Conservation (phyloP, 352 stramenopile genomes). For the Pythium scleroteichum region DNA sequence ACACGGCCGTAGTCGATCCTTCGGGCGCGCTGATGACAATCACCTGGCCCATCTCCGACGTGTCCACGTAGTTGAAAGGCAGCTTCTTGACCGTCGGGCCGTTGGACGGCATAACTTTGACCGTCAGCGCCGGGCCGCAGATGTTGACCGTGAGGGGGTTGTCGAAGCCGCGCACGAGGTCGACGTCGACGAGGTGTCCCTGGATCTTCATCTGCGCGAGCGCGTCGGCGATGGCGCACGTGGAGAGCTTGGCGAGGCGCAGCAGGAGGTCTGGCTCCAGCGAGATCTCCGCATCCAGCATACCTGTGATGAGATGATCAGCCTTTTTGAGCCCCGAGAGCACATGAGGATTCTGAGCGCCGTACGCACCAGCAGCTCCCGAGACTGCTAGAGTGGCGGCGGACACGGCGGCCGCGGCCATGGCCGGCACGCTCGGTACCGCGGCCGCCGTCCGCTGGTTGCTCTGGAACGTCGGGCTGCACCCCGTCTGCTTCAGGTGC, state of each 20-base stretch:
- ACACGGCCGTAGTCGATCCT: slow-evolving; percentile 56
- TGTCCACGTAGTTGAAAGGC: slow-evolving; percentile 82
- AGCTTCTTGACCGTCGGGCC: slow-evolving; percentile 60
- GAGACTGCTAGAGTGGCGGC: slow-evolving; percentile 34
- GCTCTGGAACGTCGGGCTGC: slow-evolving; percentile 73
- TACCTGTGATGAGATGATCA: slow-evolving; percentile 60
- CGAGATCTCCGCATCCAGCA: slow-evolving; percentile 66
- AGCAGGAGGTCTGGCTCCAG: slow-evolving; percentile 66
- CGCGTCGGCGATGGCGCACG: slow-evolving; percentile 78
- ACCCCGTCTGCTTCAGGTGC: slow-evolving; percentile 73
- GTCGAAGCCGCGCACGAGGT: slow-evolving; percentile 62
- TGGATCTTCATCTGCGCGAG: slow-evolving; percentile 79
- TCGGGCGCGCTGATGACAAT: slow-evolving; percentile 74
- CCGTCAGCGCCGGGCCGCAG: slow-evolving; percentile 70
- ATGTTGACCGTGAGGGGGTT: slow-evolving; percentile 67
- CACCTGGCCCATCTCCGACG: slow-evolving; percentile 69
- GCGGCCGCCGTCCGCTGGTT: slow-evolving; percentile 57
- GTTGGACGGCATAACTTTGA: slow-evolving; percentile 73
- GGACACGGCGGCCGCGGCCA: slow-evolving; percentile 28
- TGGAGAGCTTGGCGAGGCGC: slow-evolving; percentile 74
- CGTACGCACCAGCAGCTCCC: slow-evolving; percentile 32
- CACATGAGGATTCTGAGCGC: slow-evolving; percentile 33
- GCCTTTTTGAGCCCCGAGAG: slow-evolving; percentile 48
- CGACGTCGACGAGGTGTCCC: slow-evolving; percentile 74
- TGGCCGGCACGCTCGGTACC: slow-evolving; percentile 25